Evolutionary conservation across 768 basidiomycete species (phyloP), one percentile per base, ranked within the genome.

Genomic region (Psilocybe tampanensis): DNA sequence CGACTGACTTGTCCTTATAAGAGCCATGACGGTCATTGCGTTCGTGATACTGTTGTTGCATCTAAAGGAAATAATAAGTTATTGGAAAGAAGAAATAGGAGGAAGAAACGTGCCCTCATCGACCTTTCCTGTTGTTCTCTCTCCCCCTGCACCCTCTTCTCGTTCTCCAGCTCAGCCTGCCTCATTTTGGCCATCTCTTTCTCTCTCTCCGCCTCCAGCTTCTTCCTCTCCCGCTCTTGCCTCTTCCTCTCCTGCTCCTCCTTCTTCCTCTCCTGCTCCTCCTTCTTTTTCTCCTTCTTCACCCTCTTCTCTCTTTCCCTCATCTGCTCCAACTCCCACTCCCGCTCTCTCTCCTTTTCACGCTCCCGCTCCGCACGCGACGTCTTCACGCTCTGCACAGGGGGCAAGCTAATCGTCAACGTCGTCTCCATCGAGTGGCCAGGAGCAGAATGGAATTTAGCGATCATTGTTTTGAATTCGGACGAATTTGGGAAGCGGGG

Each of bases 1-100:
- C 15, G 29, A 63, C 66, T 17, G 13, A 70, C 72, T 73, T 73
- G 56, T 71, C 72, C 52, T 73, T 73, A 54, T 70, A 71, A 13
- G 68, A 66, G 32, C 60, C 57, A 33, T 52, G 44, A 42, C 59
- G 57, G 6, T 64, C 64, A 33, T 52, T 48, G 44, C 59, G 57
- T 8, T 64, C 64, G 4, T 58, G 34, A 33, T 18, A 13, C 21
- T 62, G 58, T 33, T 18, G 19, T 18, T 62, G 60, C 34, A 33
- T 52, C 63, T 61, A 19, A 44, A 43, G 32, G 2, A 45, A 23
- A 34, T 34, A 9, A 1, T 58, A 34, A 24, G 49, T 2, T 8
- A 11, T 24, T n/a, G 17, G 23, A 3, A 21, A 8, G 26, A 52
- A 17, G n/a, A 18, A n/a, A 42, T 36, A 53, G 22, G 44, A 41